A percentile compares a stretch with the other conserved stretches of the same genome.
phyloP scores from a whole-genome alignment of 768 basidiomycete genomes.

The Mycena sanguinolenta region DNA sequence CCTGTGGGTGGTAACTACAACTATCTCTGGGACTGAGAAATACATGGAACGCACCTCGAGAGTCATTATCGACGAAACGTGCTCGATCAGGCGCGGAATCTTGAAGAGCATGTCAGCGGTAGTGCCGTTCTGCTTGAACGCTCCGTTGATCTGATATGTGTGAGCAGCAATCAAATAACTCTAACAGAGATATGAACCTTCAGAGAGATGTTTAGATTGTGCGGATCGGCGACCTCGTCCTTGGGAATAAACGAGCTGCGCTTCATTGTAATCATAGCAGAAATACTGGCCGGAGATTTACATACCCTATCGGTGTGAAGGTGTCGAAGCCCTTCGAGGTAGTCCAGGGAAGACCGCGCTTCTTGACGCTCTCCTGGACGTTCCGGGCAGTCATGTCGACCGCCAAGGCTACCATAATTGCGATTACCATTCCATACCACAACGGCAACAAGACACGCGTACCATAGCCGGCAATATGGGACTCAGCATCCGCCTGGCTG shows the following conservation, averaged over 20 bases:
- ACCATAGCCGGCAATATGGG: conserved; percentile 93
- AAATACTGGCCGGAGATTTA: neutral
- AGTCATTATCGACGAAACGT: conserved; percentile 96
- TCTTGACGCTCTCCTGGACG: conserved; percentile 93
- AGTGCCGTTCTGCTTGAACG: conserved; percentile 85
- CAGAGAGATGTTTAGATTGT: conserved; percentile 81
- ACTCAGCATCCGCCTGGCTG: conserved; percentile 74
- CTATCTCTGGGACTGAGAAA: neutral
- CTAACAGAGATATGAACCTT: conserved; percentile 60
- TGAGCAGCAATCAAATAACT: neutral
- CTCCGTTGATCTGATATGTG: conserved; percentile 84
- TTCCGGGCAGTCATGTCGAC: conserved; percentile 98
- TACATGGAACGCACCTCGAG: conserved; percentile 77
- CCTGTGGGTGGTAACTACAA: conserved; percentile 58
- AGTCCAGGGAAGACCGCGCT: conserved; percentile 97
- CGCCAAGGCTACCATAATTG: conserved; percentile 74
- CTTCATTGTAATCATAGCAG: conserved; percentile 1
- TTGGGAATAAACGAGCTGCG: conserved; percentile 86
- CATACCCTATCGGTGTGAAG: conserved; percentile 91
- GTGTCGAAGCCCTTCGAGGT: conserved; percentile 97
- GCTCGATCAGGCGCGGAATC: conserved; percentile 89
- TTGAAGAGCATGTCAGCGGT: conserved; percentile 94
- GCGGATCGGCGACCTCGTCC: conserved; percentile 73
- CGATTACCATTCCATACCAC: neutral
- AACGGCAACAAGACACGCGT: conserved; percentile 49